A percentile compares a stretch with the other conserved stretches of the same genome.
These are phyloP conservation scores for Elaeis oleifera DNA, from an alignment of 202 grass and related monocot genomes.

Conservation along the genomic window DNA sequence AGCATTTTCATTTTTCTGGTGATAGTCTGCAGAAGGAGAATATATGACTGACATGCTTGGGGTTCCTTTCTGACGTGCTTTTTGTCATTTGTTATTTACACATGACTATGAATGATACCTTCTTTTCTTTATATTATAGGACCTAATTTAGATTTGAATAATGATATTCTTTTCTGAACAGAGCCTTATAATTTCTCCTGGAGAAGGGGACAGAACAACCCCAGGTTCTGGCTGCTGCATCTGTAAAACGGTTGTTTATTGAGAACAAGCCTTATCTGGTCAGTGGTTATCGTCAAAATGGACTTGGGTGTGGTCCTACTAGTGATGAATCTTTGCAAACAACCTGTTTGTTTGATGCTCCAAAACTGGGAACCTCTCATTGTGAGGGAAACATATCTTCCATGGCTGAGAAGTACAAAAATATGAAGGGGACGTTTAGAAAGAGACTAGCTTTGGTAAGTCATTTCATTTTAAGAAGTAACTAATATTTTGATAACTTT, in stretches of 20 bases:
- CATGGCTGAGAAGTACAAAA: constrained; percentile 83
- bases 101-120: too few relatives aligned
- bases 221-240: constrained; percentile 77
- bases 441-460: constrained; percentile 87
- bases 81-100: too few relatives aligned
- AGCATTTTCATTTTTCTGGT: too few relatives aligned
- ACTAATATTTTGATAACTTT: constrained; percentile 6
- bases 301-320: constrained; percentile 29
- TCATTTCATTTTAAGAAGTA: constrained; percentile 8
- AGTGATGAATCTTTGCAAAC: constrained; percentile 46
- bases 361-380: constrained; percentile 19
- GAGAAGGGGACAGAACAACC: constrained; percentile 95
- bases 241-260: constrained; percentile 79
- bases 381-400: constrained; percentile 72
- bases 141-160: constrained; percentile 1
- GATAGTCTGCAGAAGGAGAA: too few relatives aligned
- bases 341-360: constrained; percentile 31
- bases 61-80: too few relatives aligned
- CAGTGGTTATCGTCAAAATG: constrained; percentile 77
- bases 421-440: constrained; percentile 76
- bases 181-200: constrained; percentile 72
- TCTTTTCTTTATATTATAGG: constrained; percentile 3
- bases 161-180: constrained; percentile 35
- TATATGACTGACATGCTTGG: too few relatives aligned
- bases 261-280: constrained; percentile 87